phyloP scores from a whole-genome alignment of 305 asterid genomes.

The Fraxinus velutina region DNA sequence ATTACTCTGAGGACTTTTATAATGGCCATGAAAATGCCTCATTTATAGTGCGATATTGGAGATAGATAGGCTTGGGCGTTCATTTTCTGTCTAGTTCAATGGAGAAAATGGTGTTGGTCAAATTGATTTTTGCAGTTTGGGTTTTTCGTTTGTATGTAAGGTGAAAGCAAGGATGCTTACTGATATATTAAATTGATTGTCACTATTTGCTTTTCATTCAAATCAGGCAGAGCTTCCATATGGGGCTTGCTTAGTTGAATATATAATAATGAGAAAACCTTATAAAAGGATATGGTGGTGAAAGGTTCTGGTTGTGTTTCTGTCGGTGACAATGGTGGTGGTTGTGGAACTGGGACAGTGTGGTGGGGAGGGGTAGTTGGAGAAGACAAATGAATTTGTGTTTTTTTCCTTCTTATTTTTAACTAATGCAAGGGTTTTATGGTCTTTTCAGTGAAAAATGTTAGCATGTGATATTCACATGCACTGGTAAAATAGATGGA shows the following conservation, averaged over 20 bases:
- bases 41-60: conserved; percentile 28
- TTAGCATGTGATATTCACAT: not conserved
- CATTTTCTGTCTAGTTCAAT: conserved; percentile 24
- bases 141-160: conserved; percentile 34
- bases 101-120: conserved; percentile 37
- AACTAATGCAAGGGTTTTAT: not conserved
- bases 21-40: not conserved
- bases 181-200: conserved; percentile 66
- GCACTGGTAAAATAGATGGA: not conserved
- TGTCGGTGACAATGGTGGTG: not conserved
- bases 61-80: conserved; percentile 24
- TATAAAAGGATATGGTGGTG: not conserved
- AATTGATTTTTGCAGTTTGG: conserved; percentile 32
- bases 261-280: not conserved
- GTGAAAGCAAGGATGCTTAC: conserved; percentile 69
- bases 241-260: not conserved
- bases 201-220: conserved; percentile 20
- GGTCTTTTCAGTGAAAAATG: not conserved
- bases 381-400: not conserved
- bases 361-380: not conserved
- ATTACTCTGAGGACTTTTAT: not conserved
- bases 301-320: not conserved
- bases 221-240: not conserved
- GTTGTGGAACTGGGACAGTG: not conserved
- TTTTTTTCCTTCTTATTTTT: not conserved